These are phyloP conservation scores for Trichoderma sp. DNA, from an alignment of 2,329 filamentous ascomycete species.

Conservation along the genomic window DNA sequence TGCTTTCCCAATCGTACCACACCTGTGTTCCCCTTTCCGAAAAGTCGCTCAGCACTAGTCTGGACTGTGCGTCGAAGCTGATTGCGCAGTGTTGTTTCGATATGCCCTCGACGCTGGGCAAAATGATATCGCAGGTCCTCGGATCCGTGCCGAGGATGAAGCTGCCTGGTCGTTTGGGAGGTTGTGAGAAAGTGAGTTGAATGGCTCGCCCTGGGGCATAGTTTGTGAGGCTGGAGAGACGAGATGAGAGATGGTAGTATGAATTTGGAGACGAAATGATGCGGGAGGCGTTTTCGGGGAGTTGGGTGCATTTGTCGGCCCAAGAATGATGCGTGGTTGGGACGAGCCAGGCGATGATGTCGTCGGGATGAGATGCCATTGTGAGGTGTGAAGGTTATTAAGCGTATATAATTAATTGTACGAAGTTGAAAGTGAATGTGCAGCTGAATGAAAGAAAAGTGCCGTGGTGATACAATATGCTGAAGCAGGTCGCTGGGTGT, in stretches of 20 bases:
- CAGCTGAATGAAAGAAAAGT: background rate
- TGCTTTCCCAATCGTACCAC: slow-evolving; percentile 42
- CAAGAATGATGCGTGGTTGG: slow-evolving; percentile 34
- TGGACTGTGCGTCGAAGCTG: slow-evolving; percentile 38
- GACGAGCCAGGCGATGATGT: slow-evolving; percentile 41
- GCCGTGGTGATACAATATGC: background rate
- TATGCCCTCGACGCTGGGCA: slow-evolving; percentile 35
- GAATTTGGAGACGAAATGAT: slow-evolving; percentile 26
- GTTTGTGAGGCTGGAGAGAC: slow-evolving; percentile 27
- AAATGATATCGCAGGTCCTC: slow-evolving; percentile 35
- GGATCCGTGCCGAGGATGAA: slow-evolving; percentile 41
- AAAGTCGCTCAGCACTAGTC: slow-evolving; percentile 39
- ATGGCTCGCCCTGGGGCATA: slow-evolving; percentile 32
- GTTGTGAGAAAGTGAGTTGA: slow-evolving; percentile 35
- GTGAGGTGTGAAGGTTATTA: slow-evolving; percentile 16
- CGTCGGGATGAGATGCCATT: slow-evolving; percentile 24
- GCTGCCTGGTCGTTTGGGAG: slow-evolving; percentile 34
- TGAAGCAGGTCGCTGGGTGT: background rate
- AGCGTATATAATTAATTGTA: background rate
- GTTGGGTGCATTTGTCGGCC: slow-evolving; percentile 34
- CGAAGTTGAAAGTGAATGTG: background rate
- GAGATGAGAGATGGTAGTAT: slow-evolving; percentile 28
- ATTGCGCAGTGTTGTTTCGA: slow-evolving; percentile 37
- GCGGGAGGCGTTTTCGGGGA: slow-evolving; percentile 33
- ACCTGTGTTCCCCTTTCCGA: slow-evolving; percentile 39